Evolutionary conservation across 176 grass and related monocot genomes (phyloP), one percentile per base, ranked within the genome.

Genomic region (Cocos nucifera): DNA sequence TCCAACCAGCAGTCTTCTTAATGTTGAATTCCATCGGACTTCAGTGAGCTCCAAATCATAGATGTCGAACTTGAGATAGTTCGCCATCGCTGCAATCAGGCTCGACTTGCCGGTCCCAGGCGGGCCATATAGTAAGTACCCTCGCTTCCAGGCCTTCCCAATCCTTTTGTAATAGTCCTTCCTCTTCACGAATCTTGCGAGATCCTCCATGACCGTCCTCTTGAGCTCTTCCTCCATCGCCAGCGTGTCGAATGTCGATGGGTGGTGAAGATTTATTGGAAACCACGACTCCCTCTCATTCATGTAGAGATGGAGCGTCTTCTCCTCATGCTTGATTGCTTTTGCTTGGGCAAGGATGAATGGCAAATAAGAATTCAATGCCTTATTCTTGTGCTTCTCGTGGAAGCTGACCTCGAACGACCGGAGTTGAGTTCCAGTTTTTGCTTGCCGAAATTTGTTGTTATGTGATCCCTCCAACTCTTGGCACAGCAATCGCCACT

Each of bases 81-180:
- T 95, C 28, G 91, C 86, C 64, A 95, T 95, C 44, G 86, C 91
- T 4, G 86, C 91, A 53, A 95, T 76, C 60, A 95, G 66, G 68
- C 91, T 95, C 20, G 83, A 90, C 57, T 95, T 95, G 59, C 91
- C 91, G 3, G 90, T 95, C 19, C 90, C 91, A 0, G 86, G 91
- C 0, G 83, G 91, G 14, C 91, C 86, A 21, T 90, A 82, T 8
- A 95, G 76, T 22, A 95, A 76, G 69, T 95, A 95, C 1, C 91
- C 90, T 15, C 83, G 72, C 66, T 95, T 95, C 91, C 91, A 95
- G 0, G 86, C 86, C 75, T 87, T 90, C n/a, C 91, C 91, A 6
- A 87, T 87, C 68, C 62, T 81, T 64, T 65, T 89, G 71, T 95
- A 95, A 59, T 95, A 95, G 20, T 90, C 91, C 64, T 83, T 86